Evolutionary conservation across 2,329 filamentous ascomycete species (phyloP), one percentile per base, ranked within the genome.

Genomic region (Phyllosticta citriasiana): DNA sequence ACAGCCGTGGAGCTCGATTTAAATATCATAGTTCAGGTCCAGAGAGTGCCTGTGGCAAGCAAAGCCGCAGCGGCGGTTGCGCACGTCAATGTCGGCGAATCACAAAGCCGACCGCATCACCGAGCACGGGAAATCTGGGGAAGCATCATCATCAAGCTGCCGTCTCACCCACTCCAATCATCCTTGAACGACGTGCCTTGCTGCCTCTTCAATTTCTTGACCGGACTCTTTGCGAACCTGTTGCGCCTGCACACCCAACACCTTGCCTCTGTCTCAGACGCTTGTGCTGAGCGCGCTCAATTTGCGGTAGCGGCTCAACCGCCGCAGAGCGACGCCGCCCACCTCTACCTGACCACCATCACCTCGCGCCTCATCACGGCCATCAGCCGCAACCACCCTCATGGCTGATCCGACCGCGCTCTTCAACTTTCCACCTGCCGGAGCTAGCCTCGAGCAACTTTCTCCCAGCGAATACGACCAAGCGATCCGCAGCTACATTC

Each of bases 401-500:
- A 58, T 58, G 60, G 60, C 60, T 26, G 60, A 62, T 10, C 55
- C 53, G 8, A 33, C 60, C 24, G 24, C 50, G 16, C 52, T 62
- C 35, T 62, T 57, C 60, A 57, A 50, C 33, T 62, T 62, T 16
- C 60, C 60, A n/a, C 55, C 60, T 12, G 51, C 57, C n/a, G 30
- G 57, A 56, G 24, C 35, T 40, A 22, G 50, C 25, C 50, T 53
- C 14, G 59, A 61, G 50, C 55, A 61, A 26, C 59, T 61, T 25
- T 61, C 59, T 2, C 60, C 60, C 12, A 19, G 72, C 55, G 72
- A 76, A 26, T 77, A 78, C 62, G 76, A 79, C 63, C 66, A 65
- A 47, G 65, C 68, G 52, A 71, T 73, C 57, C 70, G 67, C 40
- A 63, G 64, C 12, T 76, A 74, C 65, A 63, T 75, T 54, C 66